Base-by-base conservation (phyloP, 805 yeast species). In the Suhomyces tanzawaensis region DNA sequence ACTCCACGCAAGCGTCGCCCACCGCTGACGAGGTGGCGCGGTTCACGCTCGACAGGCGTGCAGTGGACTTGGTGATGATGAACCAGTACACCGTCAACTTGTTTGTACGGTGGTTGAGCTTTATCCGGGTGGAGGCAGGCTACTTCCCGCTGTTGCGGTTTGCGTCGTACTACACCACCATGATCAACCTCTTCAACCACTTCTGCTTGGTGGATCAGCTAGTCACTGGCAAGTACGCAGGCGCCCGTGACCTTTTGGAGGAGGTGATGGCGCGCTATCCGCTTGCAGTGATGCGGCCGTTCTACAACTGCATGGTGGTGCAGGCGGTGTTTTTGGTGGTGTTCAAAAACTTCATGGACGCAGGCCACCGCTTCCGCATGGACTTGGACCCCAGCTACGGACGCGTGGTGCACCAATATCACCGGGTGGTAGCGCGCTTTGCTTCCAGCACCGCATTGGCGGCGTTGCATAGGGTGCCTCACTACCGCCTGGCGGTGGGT, bases 131-230 rank as follows among this genome's bases (percentile, higher is more conserved):
- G 11, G 67, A 60, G 38, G 34, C 46, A 3, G 47, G 44, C 13
- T 55, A 62, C 44, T 62, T 58, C 36, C 62, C 67, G 0, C 47
- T 59, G 11, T 46, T 62, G 29, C 34, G 64, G 21, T 58, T 48
- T 36, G 39, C 55, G 3, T 47, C 58, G 15, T 60, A 54, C 42
- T 19, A 55, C n/a, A 55, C 65, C 11, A 26, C 58, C 2, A 51
- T 62, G 47, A 13, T 52, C 15, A 44, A 51, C 21, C 15, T 50
- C 16, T 57, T 57, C 35, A 60, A 60, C 39, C 57, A 50, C 32
- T 58, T 55, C 32, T 24, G 36, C 22, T 33, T 36, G 16, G 29
- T 62, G 24, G 54, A 54, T 39, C 48, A 47, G 4, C 33, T 29
- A 13, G 37, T 27, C 44, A 37, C 5, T 14, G 24, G 14, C 27